Evolutionary conservation across 345 rosid species (phyloP), one percentile per base, ranked within the genome.

Genomic region (Lepidium africanum): DNA sequence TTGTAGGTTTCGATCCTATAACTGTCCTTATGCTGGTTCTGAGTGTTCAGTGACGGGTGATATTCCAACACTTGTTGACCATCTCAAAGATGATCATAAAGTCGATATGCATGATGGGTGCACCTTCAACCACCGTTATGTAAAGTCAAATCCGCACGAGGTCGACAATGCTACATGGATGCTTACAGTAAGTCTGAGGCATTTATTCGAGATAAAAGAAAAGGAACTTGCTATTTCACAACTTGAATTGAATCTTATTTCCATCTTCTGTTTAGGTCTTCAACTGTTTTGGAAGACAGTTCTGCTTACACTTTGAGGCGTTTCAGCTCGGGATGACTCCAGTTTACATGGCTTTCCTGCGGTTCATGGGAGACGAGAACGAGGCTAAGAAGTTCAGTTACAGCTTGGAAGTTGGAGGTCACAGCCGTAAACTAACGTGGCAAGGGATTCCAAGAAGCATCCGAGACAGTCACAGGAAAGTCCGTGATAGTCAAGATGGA

Each of bases 91-190:
- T 74, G 91, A 90, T 48, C 98, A 92, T 84, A 88, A 85, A 74
- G 98, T 92, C 59, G 97, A 92, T 72, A 85, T 88, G 97, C 97
- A 90, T 52, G 84, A 86, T 50, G 96, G 98, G 0, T 81, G 88
- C 60, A 84, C 90, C 14, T 92, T 90, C 80, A 90, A 88, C 74
- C 96, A 92, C 73, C 81, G 93, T 73, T 92, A 92, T 74, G 96
- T 90, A 13, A 90, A 92, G 67, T 79, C 97, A 55, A 84, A 86
- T 77, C 89, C 98, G 4, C 85, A 73, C 2, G 98, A 88, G 76
- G 88, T 90, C n/a, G 96, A 90, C 72, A 90, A 92, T 57, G 98
- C 98, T 56, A 92, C 96, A 40, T 90, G 98, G 94, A 92, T 88
- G 98, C 77, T 90, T 64, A 92, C 98, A 41, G 98, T 92, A 81